Evolutionary conservation across 202 grass and related monocot genomes (phyloP), one percentile per base, ranked within the genome.

Genomic region (Elaeis oleifera): DNA sequence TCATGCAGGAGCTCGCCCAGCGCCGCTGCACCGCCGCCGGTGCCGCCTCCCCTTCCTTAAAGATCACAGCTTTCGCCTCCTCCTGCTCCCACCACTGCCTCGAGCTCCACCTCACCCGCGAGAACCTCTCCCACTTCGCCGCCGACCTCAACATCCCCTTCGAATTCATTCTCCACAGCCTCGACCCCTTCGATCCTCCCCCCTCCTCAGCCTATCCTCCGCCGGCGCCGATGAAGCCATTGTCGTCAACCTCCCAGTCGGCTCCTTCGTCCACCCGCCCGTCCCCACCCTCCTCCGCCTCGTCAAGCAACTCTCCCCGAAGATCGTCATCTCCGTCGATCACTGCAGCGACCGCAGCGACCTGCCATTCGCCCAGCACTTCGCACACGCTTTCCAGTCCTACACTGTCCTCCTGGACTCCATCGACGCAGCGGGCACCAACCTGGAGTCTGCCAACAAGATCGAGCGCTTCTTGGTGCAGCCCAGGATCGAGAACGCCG

Each of bases 1-100:
- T 85, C 36, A 78, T 85, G 73, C 78, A 81, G 50, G 83, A 85
- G 60, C 83, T 85, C 59, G 77, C 77, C 19, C 71, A 71, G 26
- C 76, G 68, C 67, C 72, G 72, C 39, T 44, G 53, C 17, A 3
- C 18, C 53, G 9, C 17, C 27, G 6, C 51, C 58, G 1, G 36
- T 51, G 7, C 44, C 56, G 23, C 44, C 59, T 44, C 36, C 19
- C 52, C 68, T 0, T 3, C 1, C 13, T 16, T 85, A 1, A 77
- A 74, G 60, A 19, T 85, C 20, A 85, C 83, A 8, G 74, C 83
- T 50, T 58, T 85, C 68, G 74, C 74, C 1, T 64, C 74, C 25
- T 69, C 50, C 20, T 57, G 68, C 6, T 76, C 76, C 11, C 61
- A 65, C 25, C 78, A 85, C 74, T 78, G 74, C 0, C 32, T 81